Evolutionary conservation across 768 basidiomycete species (phyloP).

Genomic region (Leccinum boreale): DNA sequence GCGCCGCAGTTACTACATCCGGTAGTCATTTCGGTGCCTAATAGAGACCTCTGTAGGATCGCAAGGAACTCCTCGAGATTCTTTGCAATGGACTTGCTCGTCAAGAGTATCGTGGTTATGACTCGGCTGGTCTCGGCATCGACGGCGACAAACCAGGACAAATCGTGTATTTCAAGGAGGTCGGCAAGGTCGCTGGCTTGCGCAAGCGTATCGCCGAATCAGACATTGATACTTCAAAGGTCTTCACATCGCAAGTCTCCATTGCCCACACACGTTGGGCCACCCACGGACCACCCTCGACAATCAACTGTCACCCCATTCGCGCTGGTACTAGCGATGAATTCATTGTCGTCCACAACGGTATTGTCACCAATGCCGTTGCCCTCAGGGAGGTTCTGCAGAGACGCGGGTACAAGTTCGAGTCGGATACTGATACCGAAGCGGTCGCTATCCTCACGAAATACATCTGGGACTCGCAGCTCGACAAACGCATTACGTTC

Average conservation of each 20-base stretch:
- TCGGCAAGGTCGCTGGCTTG: slow-evolving; percentile 93
- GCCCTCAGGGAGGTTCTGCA: slow-evolving; percentile 91
- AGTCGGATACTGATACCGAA: slow-evolving; percentile 97
- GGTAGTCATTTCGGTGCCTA: slow-evolving; percentile 16
- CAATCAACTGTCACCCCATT: slow-evolving; percentile 92
- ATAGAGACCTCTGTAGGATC: slow-evolving; percentile 49
- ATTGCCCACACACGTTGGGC: slow-evolving; percentile 99
- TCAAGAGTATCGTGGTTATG: slow-evolving; percentile 98
- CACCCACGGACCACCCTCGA: slow-evolving; percentile 89
- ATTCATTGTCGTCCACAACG: slow-evolving; percentile 96
- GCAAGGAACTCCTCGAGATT: slow-evolving; percentile 88
- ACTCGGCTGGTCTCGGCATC: slow-evolving; percentile 86
- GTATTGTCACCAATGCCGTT: slow-evolving; percentile 92
- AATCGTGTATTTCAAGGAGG: slow-evolving; percentile 90
- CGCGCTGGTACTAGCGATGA: slow-evolving; percentile 76
- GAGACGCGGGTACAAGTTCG: slow-evolving; percentile 92
- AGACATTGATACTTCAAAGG: slow-evolving; percentile 68
- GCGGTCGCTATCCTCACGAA: slow-evolving; percentile 94
- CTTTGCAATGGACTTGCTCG: slow-evolving; percentile 88
- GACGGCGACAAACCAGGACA: slow-evolving; percentile 85
- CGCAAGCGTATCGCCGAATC: slow-evolving; percentile 84
- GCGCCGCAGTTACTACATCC: slow-evolving; percentile 16
- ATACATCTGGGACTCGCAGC: slow-evolving; percentile 94
- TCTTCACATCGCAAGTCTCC: slow-evolving; percentile 82
- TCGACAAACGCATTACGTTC: slow-evolving; percentile 82